Evolutionary conservation across 257 asterid genomes (phyloP), one percentile per base, ranked within the genome.

Genomic region (Nicotiana attenuata): DNA sequence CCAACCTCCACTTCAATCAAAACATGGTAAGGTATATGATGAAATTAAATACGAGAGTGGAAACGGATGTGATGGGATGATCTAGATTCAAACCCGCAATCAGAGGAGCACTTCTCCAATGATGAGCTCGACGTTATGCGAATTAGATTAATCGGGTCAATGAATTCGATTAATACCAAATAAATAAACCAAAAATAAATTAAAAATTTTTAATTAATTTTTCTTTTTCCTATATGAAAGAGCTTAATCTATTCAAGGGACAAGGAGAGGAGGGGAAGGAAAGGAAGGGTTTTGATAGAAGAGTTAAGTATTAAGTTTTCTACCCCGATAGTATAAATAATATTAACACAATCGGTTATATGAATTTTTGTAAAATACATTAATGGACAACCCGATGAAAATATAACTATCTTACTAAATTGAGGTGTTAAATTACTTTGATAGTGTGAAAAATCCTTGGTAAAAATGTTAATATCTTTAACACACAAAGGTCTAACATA

Each of bases 401-500:
- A 69, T 11, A 20, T 69, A 20, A 64, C 22, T 13, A 69, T 20
- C 50, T 2, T 41, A 41, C 50, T 8, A 41, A 41, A 41, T 9
- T 41, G 50, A 41, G 50, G 50, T 9, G 50, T 67, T 47, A n/a
- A 68, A 38, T 2, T 68, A 38, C 17, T 2, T 17, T 68, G 24
- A 68, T 63, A 63, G 13, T 5, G 69, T 26, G 3, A 41, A 41
- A 41, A 9, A 14, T 65, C 1, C 10, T 65, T 15, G 45, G 22
- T 65, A 14, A 65, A 65, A 28, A 14, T 2, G 22, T 14, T 65
- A 28, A 15, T 7, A 1, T 65, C 5, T 68, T 5, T 38, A n/a
- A 35, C 29, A 41, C 29, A 64, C 45, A 45, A 73, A 73, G 63
- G 79, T 73, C 24, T 50, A 73, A 73, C 79, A 73, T 73, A 71